Percentiles rank a stretch among this genome's conserved stretches.
Conservation (phyloP, 2,329 filamentous ascomycete genomes). For the Fusarium graminum region DNA sequence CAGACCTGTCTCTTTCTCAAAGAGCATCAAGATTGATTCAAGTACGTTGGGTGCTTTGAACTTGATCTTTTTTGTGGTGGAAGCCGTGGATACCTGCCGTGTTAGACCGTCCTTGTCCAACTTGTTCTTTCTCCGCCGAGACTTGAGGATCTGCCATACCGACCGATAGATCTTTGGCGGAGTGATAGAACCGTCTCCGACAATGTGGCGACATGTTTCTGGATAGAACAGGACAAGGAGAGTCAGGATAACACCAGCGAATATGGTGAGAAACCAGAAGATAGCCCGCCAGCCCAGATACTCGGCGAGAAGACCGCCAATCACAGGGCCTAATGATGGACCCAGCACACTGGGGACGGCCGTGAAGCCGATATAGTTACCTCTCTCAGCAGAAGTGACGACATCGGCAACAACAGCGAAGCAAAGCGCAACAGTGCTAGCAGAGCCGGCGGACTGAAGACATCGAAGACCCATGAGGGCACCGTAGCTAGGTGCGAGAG, state of each 20-base stretch:
- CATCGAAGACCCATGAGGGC: constrained; percentile 67
- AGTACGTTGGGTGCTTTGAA: constrained; percentile 59
- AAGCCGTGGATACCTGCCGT: constrained; percentile 29
- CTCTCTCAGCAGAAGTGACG: constrained; percentile 71
- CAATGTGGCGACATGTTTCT: constrained; percentile 63
- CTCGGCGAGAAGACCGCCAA: constrained; percentile 69
- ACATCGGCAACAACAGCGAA: constrained; percentile 73
- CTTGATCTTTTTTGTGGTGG: constrained; percentile 48
- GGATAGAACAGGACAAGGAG: constrained; percentile 65
- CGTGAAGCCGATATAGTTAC: constrained; percentile 68
- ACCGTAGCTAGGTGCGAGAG: constrained; percentile 62
- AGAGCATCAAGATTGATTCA: constrained; percentile 56
- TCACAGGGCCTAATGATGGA: constrained; percentile 65
- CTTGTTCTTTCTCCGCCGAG: constrained; percentile 29
- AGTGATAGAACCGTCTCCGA: constrained; percentile 65
- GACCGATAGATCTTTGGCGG: constrained; percentile 57
- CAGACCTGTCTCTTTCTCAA: constrained; percentile 59
- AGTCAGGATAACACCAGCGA: constrained; percentile 56
- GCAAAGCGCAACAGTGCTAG: constrained; percentile 69
- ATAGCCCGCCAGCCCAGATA: constrained; percentile 71
- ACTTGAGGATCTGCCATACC: constrained; percentile 50
- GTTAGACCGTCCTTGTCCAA: constrained; percentile 19
- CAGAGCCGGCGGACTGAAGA: constrained; percentile 70
- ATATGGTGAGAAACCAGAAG: constrained; percentile 72
- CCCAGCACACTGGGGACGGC: constrained; percentile 63